Percentiles rank a stretch among this genome's conserved stretches.
Evolutionary conservation across 352 stramenopile species (phyloP).

Genomic region (Pythium rhizo-oryzae): DNA sequence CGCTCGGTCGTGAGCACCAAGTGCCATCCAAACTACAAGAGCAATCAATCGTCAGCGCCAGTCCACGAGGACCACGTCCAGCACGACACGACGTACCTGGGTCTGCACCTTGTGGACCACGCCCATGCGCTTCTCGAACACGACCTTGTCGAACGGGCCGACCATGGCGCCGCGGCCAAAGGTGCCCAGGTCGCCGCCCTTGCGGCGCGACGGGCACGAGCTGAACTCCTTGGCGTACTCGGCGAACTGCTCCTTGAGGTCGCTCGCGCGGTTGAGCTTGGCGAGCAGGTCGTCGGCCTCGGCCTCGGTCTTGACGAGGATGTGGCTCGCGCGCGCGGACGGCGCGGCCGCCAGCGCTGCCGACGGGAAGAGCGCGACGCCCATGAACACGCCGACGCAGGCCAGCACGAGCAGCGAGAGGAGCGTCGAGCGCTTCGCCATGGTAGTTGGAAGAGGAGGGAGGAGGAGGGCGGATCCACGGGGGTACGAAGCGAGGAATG

Average conservation of each 20-base stretch:
- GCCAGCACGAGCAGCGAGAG: constrained; percentile 33
- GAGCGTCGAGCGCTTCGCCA: constrained; percentile 26
- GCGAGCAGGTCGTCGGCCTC: constrained; percentile 55
- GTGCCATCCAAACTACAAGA: constrained; percentile 77
- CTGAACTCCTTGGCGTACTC: constrained; percentile 63
- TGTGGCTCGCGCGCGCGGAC: constrained; percentile 73
- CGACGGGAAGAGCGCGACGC: constrained; percentile 29
- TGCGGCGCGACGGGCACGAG: constrained; percentile 67
- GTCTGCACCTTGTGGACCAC: constrained; percentile 79
- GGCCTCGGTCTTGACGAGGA: constrained; percentile 66
- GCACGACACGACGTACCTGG: constrained; percentile 40
- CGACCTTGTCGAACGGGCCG: constrained; percentile 74
- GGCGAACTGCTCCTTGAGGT: constrained; percentile 54
- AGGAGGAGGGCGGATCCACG: neutral
- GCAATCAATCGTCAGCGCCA: constrained; percentile 1
- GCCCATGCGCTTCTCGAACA: constrained; percentile 67
- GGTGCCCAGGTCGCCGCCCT: constrained; percentile 63
- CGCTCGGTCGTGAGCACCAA: constrained; percentile 74
- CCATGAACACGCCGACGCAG: constrained; percentile 38
- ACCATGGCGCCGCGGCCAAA: constrained; percentile 81
- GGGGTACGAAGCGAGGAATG: constrained; percentile 1
- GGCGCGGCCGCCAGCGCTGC: constrained; percentile 31
- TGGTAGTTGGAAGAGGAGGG: neutral
- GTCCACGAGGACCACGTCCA: neutral
- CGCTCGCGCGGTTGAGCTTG: constrained; percentile 47